Evolutionary conservation across 192 early-diverging fungal species (phyloP), one percentile per base, ranked within the genome.

Genomic region (Jimgerdemannia flammicorona): DNA sequence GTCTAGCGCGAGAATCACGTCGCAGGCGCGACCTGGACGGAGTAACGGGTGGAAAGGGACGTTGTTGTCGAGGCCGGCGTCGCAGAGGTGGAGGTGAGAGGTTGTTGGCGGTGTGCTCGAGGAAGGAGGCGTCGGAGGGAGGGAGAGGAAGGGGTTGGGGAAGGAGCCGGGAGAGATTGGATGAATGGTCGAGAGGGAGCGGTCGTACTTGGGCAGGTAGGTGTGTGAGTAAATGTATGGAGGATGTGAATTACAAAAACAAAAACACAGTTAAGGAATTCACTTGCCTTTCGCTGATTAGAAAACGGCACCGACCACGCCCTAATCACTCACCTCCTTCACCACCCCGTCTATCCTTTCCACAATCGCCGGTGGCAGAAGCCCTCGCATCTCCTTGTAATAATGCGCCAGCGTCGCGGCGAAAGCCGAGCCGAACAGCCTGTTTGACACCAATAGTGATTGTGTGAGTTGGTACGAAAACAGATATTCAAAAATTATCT

Each of bases 21-120:
- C 94, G 3, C 94, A 88, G 19, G 84, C 72, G 9, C 94, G 87
- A 17, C 88, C 90, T 3, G 86, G 82, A 4, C 91, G 79, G 40
- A 91, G 74, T 18, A 95, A 73, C 19, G 93, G 90, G 39, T 93
- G 91, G 63, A 95, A 86, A 0, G 94, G 92, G 54, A 93, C 80
- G 77, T 95, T 94, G 78, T 95, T 95, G 66, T 93, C 88, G 80
- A 91, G 85, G 7, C 92, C 94, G 17, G 92, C 93, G 79, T 95
- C 94, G 82, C 91, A 91, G 63, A 94, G 77, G 39, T 86, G 90
- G 43, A 92, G 72, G 6, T 84, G 69, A 59, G 80, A 41, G 4
- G 83, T 79, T 3, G 82, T 68, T 80, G 70, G 69, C 65, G 20
- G 80, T 75, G 67, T 75, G 78, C 18, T 79, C 43, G 10, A 44